phyloP scores from a whole-genome alignment of 331 rosid species.

The Quercus lobata region DNA sequence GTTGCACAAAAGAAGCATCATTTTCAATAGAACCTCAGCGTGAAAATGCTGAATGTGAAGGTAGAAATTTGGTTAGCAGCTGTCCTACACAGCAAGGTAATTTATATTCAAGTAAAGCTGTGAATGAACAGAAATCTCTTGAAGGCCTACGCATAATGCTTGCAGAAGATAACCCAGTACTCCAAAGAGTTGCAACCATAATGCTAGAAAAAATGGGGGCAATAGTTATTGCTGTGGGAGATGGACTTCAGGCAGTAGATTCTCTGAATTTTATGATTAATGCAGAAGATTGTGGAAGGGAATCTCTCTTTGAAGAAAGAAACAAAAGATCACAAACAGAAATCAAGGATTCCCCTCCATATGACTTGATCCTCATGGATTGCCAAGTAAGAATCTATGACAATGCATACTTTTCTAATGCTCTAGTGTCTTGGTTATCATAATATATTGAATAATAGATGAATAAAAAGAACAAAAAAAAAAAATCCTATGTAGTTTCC shows the following conservation, averaged over 20 bases:
- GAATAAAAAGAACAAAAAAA: neutral
- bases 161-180: constrained; percentile 95
- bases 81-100: constrained; percentile 21
- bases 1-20: constrained; percentile 21
- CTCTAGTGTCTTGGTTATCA: neutral
- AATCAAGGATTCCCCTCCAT: constrained; percentile 33
- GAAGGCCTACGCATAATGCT: constrained; percentile 81
- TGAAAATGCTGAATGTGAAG: constrained; percentile 29
- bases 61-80: constrained; percentile 20
- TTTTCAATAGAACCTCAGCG: constrained; percentile 23
- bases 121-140: constrained; percentile 57
- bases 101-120: constrained; percentile 32
- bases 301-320: constrained; percentile 36
- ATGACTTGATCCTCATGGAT: constrained; percentile 93
- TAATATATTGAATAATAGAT: neutral
- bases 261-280: constrained; percentile 49
- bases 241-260: constrained; percentile 89
- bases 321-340: constrained; percentile 40
- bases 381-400: constrained; percentile 69
- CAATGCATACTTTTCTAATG: neutral
- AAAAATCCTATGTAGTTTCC: neutral
- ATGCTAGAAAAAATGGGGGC: constrained; percentile 99
- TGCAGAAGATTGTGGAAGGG: constrained; percentile 42
- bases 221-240: constrained; percentile 73
- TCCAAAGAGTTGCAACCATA: constrained; percentile 93